Conservation (phyloP, 2,329 filamentous ascomycete species). For the Blastomyces emzantsi region DNA sequence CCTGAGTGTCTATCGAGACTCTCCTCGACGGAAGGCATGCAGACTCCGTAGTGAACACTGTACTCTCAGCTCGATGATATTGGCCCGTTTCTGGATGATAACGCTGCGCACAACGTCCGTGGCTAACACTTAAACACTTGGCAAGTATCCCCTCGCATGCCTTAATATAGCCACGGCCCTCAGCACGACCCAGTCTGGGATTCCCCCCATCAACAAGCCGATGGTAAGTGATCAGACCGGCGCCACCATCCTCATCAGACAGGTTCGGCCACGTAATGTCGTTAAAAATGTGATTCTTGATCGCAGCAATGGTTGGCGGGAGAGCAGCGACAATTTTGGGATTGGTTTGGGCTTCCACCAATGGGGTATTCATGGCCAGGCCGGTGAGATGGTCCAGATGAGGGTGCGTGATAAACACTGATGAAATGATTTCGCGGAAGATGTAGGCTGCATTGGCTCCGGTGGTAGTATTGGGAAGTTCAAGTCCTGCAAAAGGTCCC, state of each 20-base stretch:
- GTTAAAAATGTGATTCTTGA: slow-evolving; percentile 95
- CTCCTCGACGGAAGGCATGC: slow-evolving; percentile 37
- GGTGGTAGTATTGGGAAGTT: slow-evolving; percentile 56
- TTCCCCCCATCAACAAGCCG: slow-evolving; percentile 84
- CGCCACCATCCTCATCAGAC: slow-evolving; percentile 90
- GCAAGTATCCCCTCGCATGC: slow-evolving; percentile 83
- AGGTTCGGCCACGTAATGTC: slow-evolving; percentile 97
- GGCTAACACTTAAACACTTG: slow-evolving; percentile 77
- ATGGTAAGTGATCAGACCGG: slow-evolving; percentile 83
- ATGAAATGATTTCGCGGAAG: slow-evolving; percentile 68
- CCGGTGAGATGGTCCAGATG: slow-evolving; percentile 91
- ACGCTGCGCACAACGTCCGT: slow-evolving; percentile 76
- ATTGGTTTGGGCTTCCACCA: slow-evolving; percentile 62
- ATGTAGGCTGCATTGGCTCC: slow-evolving; percentile 74
- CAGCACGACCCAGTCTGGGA: slow-evolving; percentile 69
- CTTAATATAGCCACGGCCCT: slow-evolving; percentile 74
- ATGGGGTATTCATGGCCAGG: slow-evolving; percentile 87
- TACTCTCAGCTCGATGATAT: slow-evolving; percentile 51
- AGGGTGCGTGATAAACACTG: slow-evolving; percentile 91
- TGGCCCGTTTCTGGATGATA: slow-evolving; percentile 41
- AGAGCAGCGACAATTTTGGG: slow-evolving; percentile 82
- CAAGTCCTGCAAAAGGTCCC: slow-evolving; percentile 73
- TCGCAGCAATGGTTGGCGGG: slow-evolving; percentile 78
- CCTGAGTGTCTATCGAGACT: slow-evolving; percentile 26
- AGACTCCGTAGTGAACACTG: slow-evolving; percentile 38